Conservation (phyloP, 1,284 basidiomycete genomes). For the Leccinum cinnamomeum region DNA sequence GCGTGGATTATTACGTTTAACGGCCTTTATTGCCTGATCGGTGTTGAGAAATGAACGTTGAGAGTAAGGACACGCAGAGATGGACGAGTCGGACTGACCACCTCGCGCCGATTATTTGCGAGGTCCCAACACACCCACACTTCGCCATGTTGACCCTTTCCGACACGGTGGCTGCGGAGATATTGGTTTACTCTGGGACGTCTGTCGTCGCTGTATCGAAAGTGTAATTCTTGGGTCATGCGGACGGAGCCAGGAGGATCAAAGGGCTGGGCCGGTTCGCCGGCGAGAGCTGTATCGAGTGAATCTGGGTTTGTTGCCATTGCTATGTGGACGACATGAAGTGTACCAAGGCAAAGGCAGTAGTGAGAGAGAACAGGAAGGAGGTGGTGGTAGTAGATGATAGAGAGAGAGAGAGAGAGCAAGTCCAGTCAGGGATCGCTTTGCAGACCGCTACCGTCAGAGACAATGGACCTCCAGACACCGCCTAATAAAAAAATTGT, state of each 20-base stretch:
- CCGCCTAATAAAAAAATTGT: conserved; percentile 24
- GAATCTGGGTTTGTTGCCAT: conserved; percentile 31
- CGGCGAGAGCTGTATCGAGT: conserved; percentile 17
- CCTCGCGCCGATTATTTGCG: conserved; percentile 38
- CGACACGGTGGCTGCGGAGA: conserved; percentile 65
- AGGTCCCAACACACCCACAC: conserved; percentile 73
- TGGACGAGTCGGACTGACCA: conserved; percentile 37
- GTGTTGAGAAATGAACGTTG: conserved; percentile 9
- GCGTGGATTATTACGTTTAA: conserved; percentile 59
- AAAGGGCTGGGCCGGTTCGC: conserved; percentile 36
- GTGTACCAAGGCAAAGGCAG: conserved; percentile 7
- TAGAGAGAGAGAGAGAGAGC: conserved; percentile 19
- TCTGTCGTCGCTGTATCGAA: conserved; percentile 39
- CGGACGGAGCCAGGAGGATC: conserved; percentile 52
- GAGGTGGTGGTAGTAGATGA: conserved; percentile 19
- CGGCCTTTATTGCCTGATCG: conserved; percentile 79
- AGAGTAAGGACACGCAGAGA: conserved; percentile 8
- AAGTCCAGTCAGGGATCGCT: conserved; percentile 11
- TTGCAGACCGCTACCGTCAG: conserved; percentile 8
- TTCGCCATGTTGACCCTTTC: conserved; percentile 80
- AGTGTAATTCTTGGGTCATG: conserved; percentile 55
- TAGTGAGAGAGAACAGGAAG: not conserved
- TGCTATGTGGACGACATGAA: conserved; percentile 31
- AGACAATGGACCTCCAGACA: conserved; percentile 30
- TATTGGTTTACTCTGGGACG: conserved; percentile 78